A percentile compares a stretch with the other conserved stretches of the same genome.
phyloP scores from a whole-genome alignment of 179 eudicot species.

The Camellia oleifera region DNA sequence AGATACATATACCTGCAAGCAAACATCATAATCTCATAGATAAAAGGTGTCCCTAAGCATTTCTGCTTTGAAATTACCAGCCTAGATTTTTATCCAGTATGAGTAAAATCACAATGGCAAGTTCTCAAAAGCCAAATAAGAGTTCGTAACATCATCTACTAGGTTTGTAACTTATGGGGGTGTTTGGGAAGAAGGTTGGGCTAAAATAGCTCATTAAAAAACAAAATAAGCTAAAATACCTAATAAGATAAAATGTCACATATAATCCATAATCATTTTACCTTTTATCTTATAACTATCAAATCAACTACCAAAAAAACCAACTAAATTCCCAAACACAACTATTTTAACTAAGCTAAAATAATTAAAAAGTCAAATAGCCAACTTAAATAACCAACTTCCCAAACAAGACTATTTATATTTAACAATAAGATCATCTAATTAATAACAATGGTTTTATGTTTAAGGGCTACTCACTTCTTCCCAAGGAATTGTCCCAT shows the following conservation, averaged over 20 bases:
- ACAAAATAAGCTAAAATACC: too few species aligned
- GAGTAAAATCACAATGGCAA: background rate
- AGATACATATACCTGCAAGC: constrained; percentile 88
- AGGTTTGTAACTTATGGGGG: background rate
- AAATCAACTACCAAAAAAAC: too few species aligned
- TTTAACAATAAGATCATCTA: background rate
- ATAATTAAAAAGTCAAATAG: too few species aligned
- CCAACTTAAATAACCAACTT: too few species aligned
- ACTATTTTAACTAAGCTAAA: too few species aligned
- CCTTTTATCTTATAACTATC: too few species aligned
- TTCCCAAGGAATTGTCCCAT: constrained; percentile 75
- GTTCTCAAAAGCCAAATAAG: constrained; percentile 4
- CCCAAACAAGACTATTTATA: background rate
- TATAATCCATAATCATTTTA: too few species aligned
- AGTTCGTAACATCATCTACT: background rate
- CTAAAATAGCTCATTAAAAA: too few species aligned
- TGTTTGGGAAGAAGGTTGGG: too few species aligned
- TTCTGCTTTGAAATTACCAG: constrained; percentile 1
- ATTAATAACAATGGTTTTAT: background rate
- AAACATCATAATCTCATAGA: constrained; percentile 51
- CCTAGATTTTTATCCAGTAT: constrained; percentile 12
- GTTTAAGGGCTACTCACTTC: constrained; percentile 35
- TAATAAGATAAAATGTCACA: too few species aligned
- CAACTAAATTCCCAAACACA: too few species aligned
- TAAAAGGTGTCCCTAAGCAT: constrained; percentile 31